Evolutionary conservation across 2,329 filamentous ascomycete species (phyloP).

Genomic region (Alternaria sp.): DNA sequence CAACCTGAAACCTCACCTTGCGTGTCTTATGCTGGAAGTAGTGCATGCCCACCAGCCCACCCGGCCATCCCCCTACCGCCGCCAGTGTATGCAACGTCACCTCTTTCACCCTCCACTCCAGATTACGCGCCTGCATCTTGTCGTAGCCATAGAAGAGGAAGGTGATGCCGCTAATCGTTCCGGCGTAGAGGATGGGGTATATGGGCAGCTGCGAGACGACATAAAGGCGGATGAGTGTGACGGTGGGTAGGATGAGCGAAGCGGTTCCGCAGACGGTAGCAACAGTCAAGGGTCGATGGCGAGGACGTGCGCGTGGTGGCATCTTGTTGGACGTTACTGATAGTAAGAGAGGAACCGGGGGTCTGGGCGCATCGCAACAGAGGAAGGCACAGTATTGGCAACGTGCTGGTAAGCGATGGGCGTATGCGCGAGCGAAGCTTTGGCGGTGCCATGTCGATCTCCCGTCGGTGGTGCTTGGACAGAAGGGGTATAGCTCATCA

Average conservation of each 20-base stretch:
- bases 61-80: slow-evolving; percentile 47
- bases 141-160: slow-evolving; percentile 49
- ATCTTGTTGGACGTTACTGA: not conserved
- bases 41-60: slow-evolving; percentile 45
- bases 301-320: slow-evolving; percentile 23
- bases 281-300: slow-evolving; percentile 37
- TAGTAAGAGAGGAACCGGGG: not conserved
- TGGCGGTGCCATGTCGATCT: slow-evolving; percentile 17
- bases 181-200: slow-evolving; percentile 28
- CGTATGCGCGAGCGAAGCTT: slow-evolving; percentile 1
- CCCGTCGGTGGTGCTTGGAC: slow-evolving; percentile 14
- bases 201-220: slow-evolving; percentile 22
- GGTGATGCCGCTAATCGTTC: slow-evolving; percentile 32
- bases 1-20: slow-evolving; percentile 39
- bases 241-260: slow-evolving; percentile 63
- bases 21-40: slow-evolving; percentile 51
- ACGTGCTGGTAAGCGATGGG: not conserved
- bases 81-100: slow-evolving; percentile 40
- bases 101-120: slow-evolving; percentile 46
- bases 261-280: slow-evolving; percentile 35
- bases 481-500: slow-evolving; percentile 1
- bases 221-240: slow-evolving; percentile 57
- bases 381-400: not conserved
- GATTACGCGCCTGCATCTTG: slow-evolving; percentile 46
- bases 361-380: not conserved